Percentiles rank a stretch among this genome's conserved stretches.
Evolutionary conservation across 352 stramenopile species (phyloP).

Genomic region (Globisporangium viniferum): DNA sequence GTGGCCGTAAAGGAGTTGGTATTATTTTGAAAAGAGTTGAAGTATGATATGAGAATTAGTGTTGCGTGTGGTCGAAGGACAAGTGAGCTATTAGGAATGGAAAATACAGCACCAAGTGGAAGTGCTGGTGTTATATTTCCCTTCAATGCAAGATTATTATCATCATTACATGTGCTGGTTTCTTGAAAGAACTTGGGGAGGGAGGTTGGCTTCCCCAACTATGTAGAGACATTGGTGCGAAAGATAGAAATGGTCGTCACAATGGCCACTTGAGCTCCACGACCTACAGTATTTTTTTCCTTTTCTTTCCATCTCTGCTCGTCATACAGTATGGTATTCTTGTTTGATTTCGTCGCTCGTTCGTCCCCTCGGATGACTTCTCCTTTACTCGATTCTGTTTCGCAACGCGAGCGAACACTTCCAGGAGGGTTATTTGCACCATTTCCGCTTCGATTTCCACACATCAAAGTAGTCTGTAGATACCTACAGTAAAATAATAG

Average conservation of each 20-base stretch:
- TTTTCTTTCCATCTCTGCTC: background rate
- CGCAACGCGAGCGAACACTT: background rate
- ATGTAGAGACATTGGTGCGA: background rate
- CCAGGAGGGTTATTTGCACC: background rate
- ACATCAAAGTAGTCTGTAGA: background rate
- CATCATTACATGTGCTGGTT: background rate
- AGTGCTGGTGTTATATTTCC: background rate
- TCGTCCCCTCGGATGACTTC: background rate
- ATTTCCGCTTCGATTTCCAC: background rate
- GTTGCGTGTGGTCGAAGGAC: background rate
- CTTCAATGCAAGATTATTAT: background rate
- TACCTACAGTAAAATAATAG: background rate
- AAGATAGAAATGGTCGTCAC: background rate
- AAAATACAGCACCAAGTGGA: background rate
- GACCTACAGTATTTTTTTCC: background rate
- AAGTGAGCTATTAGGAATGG: background rate
- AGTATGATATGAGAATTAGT: background rate
- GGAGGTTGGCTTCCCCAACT: background rate
- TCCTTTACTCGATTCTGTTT: background rate
- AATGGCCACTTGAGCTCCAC: background rate
- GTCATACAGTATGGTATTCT: background rate
- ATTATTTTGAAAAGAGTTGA: background rate
- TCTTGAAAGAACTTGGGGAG: background rate
- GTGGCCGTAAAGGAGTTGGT: background rate
- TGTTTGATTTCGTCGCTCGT: background rate